Base-by-base conservation (phyloP, 768 basidiomycete species). In the Chalciporus sphaerocephalus region DNA sequence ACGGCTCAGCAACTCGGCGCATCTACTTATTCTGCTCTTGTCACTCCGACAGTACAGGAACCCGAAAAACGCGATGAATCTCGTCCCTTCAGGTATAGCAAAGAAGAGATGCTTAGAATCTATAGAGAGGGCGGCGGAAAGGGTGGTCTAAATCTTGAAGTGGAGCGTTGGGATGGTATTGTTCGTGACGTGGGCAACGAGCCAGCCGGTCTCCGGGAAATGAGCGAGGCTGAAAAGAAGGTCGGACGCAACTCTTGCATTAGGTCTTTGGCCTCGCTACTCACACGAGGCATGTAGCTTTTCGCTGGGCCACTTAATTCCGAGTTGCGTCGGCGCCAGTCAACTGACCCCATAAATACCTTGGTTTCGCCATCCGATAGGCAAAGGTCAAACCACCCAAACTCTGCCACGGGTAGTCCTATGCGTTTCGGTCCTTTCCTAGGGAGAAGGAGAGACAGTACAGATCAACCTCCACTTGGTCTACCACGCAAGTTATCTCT, bases 91-190 rank as follows among this genome's bases (percentile, higher is more conserved):
- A 76, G 83, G 58, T 93, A 92, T 69, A 80, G 87, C 5, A 91
- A 84, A 67, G 88, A 91, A 56, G 88, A 91, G 42, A 73, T 93
- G 70, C 74, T 92, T 43, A 74, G 79, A 69, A 85, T 93, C 50
- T 92, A 87, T 65, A 85, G 76, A 64, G 89, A 91, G 51, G 85
- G 85, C 42, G 80, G 80, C 20, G 82, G 84, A 30, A 81, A 75
- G 56, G 78, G 81, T 51, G 82, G 81, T 36, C 75, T 93, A 25
- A 87, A 85, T 35, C 70, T 91, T 33, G 91, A 92, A 67, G 89
- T 92, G 12, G 91, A 92, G 66, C 75, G 85, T 51, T 91, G 87
- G 85, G 87, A 92, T 48, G 91, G 91, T 45, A 83, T 94, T 54
- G 87, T 92, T 20, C 81, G 84, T 47, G 90, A 92, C 60, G 69